Evolutionary conservation across 1,139 yeast genomes (phyloP).

Genomic region (Taiozyma onychis): DNA sequence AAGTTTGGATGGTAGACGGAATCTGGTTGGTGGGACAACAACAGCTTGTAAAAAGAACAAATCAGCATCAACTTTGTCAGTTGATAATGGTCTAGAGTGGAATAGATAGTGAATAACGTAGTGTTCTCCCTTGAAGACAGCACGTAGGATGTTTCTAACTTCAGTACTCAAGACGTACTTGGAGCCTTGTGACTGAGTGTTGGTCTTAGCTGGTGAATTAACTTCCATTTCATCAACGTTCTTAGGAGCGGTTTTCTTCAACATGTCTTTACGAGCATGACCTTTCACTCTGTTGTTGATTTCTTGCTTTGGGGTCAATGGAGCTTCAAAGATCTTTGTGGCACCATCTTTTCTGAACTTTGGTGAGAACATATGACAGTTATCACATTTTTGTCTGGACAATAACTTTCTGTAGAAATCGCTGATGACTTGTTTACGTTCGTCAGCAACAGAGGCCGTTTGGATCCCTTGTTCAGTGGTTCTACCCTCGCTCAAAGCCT

Average conservation of each 20-base stretch:
- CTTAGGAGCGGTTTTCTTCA: slow-evolving; percentile 29
- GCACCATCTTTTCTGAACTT: slow-evolving; percentile 92
- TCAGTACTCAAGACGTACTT: slow-evolving; percentile 87
- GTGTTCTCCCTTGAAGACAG: slow-evolving; percentile 72
- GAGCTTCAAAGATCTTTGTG: slow-evolving; percentile 85
- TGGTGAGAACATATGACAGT: slow-evolving; percentile 95
- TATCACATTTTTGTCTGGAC: slow-evolving; percentile 83
- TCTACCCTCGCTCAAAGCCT: slow-evolving; percentile 76
- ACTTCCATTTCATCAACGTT: slow-evolving; percentile 23
- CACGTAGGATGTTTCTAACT: slow-evolving; percentile 68
- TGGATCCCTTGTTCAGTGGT: slow-evolving; percentile 60
- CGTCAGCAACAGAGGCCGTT: slow-evolving; percentile 83
- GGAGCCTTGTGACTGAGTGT: slow-evolving; percentile 42
- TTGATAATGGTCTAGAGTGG: slow-evolving; percentile 66
- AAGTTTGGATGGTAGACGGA: slow-evolving; percentile 91
- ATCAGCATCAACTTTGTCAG: slow-evolving; percentile 63
- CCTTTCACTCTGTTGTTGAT: slow-evolving; percentile 83
- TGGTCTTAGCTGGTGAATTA: slow-evolving; percentile 20
- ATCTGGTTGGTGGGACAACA: slow-evolving; percentile 94
- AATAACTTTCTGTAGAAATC: slow-evolving; percentile 71
- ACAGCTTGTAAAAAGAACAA: slow-evolving; percentile 84
- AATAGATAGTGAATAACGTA: slow-evolving; percentile 56
- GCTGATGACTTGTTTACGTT: slow-evolving; percentile 70
- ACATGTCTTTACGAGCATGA: slow-evolving; percentile 67
- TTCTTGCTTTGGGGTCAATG: slow-evolving; percentile 74